Base-by-base conservation (phyloP, 2,329 filamentous ascomycete species). In the Ophiostoma fasciatum region DNA sequence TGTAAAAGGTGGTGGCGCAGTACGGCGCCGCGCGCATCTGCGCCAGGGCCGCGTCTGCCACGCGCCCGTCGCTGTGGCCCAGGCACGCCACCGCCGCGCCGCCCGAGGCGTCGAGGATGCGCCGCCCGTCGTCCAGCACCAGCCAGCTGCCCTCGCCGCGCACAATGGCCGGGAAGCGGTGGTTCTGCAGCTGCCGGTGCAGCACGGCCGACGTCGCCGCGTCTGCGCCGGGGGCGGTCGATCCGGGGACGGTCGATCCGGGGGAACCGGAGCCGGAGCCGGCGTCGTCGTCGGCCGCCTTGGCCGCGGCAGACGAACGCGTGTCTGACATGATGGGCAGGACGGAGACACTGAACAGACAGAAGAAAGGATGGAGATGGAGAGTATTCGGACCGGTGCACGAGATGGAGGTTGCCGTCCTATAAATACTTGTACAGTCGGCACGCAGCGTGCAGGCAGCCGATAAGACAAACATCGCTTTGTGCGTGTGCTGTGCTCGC, bases 61-160 rank as follows among this genome's bases (percentile, higher is more conserved):
- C 60, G 36, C 56, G 51, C 15, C 46, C 35, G 35, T 65, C 49
- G 7, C 58, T 57, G 45, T 64, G 62, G 51, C 63, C 63, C 20
- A 67, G 47, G 43, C 61, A 64, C 7, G 60, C 55, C 21, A 66
- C 63, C 0, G 63, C 58, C 3, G 63, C 59, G 14, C 63, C 63
- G 7, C 61, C 57, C 7, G 56, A 60, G 9, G 59, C 62, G 39
- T 66, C 63, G 4, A 66, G 49, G 15, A 65, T 55, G 28, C 44
- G 51, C 7, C 50, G 52, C 12, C 61, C 62, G 41, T 61, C 56
- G 17, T 57, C 51, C 2, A 63, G 51, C 15, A 54, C 36, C 4
- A 65, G 47, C 38, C 57, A 53, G 39, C 55, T 57, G 3, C 61
- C 61, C 26, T 39, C 45, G 7, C 53, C 56, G 5, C 43, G 43